These are phyloP conservation scores for Pseudogymnoascus verrucosus DNA, from an alignment of 2,329 filamentous ascomycete genomes.

Conservation along the genomic window DNA sequence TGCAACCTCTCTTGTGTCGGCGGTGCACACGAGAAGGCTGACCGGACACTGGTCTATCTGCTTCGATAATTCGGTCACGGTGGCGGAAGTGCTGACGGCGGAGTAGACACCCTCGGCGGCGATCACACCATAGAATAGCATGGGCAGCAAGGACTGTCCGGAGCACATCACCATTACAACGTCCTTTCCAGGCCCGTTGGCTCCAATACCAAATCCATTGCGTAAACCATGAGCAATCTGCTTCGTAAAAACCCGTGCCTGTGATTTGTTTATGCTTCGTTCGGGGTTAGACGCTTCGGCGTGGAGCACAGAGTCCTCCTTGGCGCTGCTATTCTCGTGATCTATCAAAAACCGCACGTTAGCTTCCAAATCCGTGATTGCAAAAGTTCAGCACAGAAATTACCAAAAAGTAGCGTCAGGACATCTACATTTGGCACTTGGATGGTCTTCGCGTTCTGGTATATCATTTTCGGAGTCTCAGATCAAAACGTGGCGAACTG, in stretches of 20 bases:
- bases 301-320: constrained; percentile 46
- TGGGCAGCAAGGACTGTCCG: constrained; percentile 51
- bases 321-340: constrained; percentile 26
- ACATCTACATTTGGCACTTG: constrained; percentile 15
- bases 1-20: constrained; percentile 59
- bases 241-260: constrained; percentile 40
- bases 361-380: background rate
- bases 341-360: constrained; percentile 25
- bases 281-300: constrained; percentile 48
- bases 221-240: constrained; percentile 49
- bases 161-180: constrained; percentile 49
- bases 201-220: constrained; percentile 44
- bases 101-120: constrained; percentile 76
- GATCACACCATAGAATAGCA: constrained; percentile 61
- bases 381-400: background rate
- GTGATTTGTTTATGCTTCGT: constrained; percentile 45
- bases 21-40: constrained; percentile 57
- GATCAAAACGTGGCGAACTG: background rate
- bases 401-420: constrained; percentile 15
- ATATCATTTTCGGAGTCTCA: constrained; percentile 11
- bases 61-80: constrained; percentile 63
- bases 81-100: constrained; percentile 64
- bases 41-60: constrained; percentile 64
- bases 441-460: constrained; percentile 11
- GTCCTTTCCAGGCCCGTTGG: constrained; percentile 39